Evolutionary conservation across 2,329 filamentous ascomycete species (phyloP), one percentile per base, ranked within the genome.

Genomic region (Fusarium paranaense): DNA sequence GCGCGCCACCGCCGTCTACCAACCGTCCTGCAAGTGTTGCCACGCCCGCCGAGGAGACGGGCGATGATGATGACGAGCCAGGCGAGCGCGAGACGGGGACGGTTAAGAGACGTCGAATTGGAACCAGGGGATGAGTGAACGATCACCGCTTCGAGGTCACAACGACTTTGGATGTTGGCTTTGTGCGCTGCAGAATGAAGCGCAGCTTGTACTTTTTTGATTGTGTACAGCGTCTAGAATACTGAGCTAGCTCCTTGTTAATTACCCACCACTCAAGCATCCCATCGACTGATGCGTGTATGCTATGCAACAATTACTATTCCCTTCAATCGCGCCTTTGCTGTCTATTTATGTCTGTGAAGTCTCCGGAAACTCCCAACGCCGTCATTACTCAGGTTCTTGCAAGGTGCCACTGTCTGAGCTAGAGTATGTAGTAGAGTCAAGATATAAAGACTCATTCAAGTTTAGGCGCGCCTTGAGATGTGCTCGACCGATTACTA

Each of bases 31-130:
- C 80, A 5, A 85, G 83, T 60, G 82, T 83, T 11, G 82, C 83
- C 11, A 83, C 82, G 3, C 82, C 82, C 3, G 86, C 85, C 4
- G 86, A 88, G 57, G 84, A 85, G 64, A 87, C 83, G 27, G 84
- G 82, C 2, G 87, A 88, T 64, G 87, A 88, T 16, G 86, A 88
- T 56, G 87, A 88, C 57, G 86, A 88, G 64, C 77, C 83, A 69
- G 84, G 82, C 4, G 87, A 89, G 52, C 83, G 79, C 8, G 82
- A 83, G 27, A 76, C 78, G 13, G 81, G 80, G 25, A 80, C 80
- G 32, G 76, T 79, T 5, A 85, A 85, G 72, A 80, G 82, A 66
- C 76, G 83, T 64, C 83, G 82, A 54, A 75, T 83, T 37, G 79
- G 78, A 52, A 79, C 79, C 22, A 81, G 83, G 74, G 80, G 78